phyloP scores from a whole-genome alignment of 2,329 filamentous ascomycete species.

The Hypoxylon sp. region DNA sequence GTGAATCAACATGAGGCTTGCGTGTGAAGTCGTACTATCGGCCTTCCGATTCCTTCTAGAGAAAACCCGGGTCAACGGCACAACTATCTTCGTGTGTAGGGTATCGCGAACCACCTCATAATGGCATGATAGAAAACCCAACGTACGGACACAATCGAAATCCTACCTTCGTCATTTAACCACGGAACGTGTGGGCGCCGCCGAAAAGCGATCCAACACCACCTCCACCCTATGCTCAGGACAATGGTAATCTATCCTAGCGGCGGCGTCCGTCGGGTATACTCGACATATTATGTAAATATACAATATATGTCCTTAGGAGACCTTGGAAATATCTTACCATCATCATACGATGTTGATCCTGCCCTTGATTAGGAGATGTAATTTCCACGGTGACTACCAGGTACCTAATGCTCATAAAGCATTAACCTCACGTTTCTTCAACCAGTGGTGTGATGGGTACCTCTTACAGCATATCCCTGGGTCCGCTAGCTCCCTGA shows the following conservation, averaged over 20 bases:
- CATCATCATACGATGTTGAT: constrained; percentile 20
- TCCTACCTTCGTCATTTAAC: not conserved
- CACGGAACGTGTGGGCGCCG: not conserved
- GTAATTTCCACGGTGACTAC: not conserved
- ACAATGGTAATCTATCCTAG: not conserved
- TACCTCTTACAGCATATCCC: not conserved
- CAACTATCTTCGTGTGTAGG: constrained; percentile 1
- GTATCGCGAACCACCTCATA: not conserved
- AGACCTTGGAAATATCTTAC: constrained; percentile 10
- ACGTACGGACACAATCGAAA: not conserved
- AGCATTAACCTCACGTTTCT: constrained; percentile 1
- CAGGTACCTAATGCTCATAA: not conserved
- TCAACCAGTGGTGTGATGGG: not conserved
- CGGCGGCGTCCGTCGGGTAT: not conserved
- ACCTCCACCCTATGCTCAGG: not conserved
- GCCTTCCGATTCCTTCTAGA: not conserved
- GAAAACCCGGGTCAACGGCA: not conserved
- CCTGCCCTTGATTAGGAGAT: not conserved
- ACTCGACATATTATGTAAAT: not conserved
- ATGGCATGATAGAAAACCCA: constrained; percentile 7
- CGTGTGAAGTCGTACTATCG: constrained; percentile 9
- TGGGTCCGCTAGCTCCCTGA: not conserved
- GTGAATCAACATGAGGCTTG: not conserved
- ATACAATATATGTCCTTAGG: not conserved
- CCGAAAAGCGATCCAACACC: constrained; percentile 4